Conservation (phyloP, 2,329 filamentous ascomycete genomes). For the Cercospora brassicicola region DNA sequence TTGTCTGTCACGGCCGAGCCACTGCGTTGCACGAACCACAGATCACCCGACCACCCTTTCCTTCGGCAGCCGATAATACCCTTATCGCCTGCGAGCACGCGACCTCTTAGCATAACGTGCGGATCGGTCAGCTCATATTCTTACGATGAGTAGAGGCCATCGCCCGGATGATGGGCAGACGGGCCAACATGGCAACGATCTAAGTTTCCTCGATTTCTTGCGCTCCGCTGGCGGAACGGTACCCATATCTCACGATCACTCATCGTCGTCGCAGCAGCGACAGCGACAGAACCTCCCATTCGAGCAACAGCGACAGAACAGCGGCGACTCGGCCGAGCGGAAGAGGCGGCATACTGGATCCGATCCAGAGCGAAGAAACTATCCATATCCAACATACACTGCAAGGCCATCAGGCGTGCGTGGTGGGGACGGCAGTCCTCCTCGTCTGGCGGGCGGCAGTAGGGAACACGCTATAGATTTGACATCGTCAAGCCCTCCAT, state of each 20-base stretch:
- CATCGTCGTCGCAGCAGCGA: not conserved
- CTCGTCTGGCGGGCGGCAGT: constrained; percentile 14
- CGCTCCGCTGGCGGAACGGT: constrained; percentile 30
- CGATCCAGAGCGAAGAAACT: constrained; percentile 28
- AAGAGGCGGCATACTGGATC: constrained; percentile 34
- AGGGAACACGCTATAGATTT: constrained; percentile 31
- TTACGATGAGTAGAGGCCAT: constrained; percentile 12
- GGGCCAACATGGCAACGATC: constrained; percentile 18
- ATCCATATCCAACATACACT: constrained; percentile 25
- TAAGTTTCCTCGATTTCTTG: constrained; percentile 32
- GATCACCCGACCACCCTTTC: constrained; percentile 16
- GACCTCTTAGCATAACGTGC: constrained; percentile 5
- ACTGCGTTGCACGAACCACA: constrained; percentile 14
- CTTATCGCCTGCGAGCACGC: constrained; percentile 17
- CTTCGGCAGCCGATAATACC: constrained; percentile 9
- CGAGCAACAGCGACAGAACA: constrained; percentile 2
- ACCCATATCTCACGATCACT: constrained; percentile 6
- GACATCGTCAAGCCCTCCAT: constrained; percentile 21
- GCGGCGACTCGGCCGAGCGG: constrained; percentile 29
- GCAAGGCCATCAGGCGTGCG: constrained; percentile 8
- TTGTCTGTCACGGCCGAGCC: constrained; percentile 5
- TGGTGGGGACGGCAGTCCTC: constrained; percentile 2
- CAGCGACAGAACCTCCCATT: not conserved
- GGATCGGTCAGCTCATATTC: not conserved
- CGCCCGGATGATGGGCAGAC: constrained; percentile 11